These are phyloP conservation scores for Pyrrhoderma lamaoense DNA, from an alignment of 1,284 basidiomycete genomes.

Conservation along the genomic window DNA sequence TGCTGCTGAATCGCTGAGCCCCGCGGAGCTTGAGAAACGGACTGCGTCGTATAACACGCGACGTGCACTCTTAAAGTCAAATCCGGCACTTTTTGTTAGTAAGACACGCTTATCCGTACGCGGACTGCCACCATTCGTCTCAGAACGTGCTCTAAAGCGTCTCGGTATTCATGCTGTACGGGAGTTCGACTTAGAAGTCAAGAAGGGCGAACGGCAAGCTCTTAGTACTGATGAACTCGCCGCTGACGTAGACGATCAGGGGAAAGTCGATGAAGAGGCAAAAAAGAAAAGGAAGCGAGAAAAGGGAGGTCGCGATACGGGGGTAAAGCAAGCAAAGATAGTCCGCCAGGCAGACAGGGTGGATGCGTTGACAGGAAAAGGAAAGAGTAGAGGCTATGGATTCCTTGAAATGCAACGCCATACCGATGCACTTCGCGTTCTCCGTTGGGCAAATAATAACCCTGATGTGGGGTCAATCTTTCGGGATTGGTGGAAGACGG, in stretches of 20 bases:
- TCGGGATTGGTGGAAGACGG: slow-evolving; percentile 77
- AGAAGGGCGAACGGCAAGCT: slow-evolving; percentile 49
- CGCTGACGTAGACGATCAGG: slow-evolving; percentile 24
- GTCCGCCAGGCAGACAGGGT: slow-evolving; percentile 82
- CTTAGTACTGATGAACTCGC: slow-evolving; percentile 72
- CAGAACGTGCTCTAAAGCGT: slow-evolving; percentile 84
- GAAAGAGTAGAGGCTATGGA: slow-evolving; percentile 89
- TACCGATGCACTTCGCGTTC: slow-evolving; percentile 82
- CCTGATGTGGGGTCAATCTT: slow-evolving; percentile 56
- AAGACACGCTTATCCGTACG: slow-evolving; percentile 91
- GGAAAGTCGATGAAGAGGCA: slow-evolving; percentile 23
- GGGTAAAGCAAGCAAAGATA: slow-evolving; percentile 85
- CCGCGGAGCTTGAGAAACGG: slow-evolving; percentile 77
- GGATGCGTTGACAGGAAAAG: slow-evolving; percentile 81
- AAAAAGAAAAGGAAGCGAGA: slow-evolving; percentile 26
- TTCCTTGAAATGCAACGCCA: slow-evolving; percentile 90
- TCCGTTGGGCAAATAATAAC: slow-evolving; percentile 95
- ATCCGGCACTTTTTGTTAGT: slow-evolving; percentile 91
- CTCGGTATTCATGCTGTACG: slow-evolving; percentile 79
- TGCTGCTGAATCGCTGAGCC: slow-evolving; percentile 60
- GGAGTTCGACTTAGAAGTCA: slow-evolving; percentile 77
- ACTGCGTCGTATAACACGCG: slow-evolving; percentile 79
- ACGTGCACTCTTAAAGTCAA: slow-evolving; percentile 72
- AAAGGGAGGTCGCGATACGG: slow-evolving; percentile 45
- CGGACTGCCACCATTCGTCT: slow-evolving; percentile 86